Base-by-base conservation (phyloP, 768 basidiomycete species). In the Naganishia vishniacii region DNA sequence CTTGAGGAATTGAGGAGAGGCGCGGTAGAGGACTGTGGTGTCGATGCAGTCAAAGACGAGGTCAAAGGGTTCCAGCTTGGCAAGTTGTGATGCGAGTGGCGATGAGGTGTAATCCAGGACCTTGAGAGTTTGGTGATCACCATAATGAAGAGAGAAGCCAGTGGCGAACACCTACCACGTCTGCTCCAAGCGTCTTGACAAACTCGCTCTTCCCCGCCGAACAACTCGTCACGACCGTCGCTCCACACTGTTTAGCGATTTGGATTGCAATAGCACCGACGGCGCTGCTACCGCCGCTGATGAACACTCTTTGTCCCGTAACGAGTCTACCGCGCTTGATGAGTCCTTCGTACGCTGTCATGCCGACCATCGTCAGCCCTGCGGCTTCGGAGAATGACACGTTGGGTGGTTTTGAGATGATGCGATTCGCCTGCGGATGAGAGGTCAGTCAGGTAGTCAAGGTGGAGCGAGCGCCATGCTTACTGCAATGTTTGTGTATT, bases 201-300 rank as follows among this genome's bases (percentile, higher is more conserved):
- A 83, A 82, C 3, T 79, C 78, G 49, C 82, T 81, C 64, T 86
- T 87, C 70, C 80, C 82, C 0, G 72, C 79, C 2, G 85, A 87
- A 4, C 84, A 85, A 32, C 81, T 82, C 0, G 82, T 83, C 1
- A 81, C 77, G 3, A 88, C 86, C 3, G 64, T 76, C 59, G 83
- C 83, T 8, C 85, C 85, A 62, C 76, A 78, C 0, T 81, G 80
- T 70, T 88, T 88, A 4, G 86, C 85, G 7, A 88, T 72, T 72
- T 88, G 86, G 48, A 88, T 85, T 0, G 85, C 86, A 68, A 81
- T 82, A n/a, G 81, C 76, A 3, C 87, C 88, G 3, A 88, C 85
- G 13, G 83, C 74, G 0, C 84, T 83, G 56, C 84, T 85, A 2
- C 85, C 87, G 0, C 87, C 87, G 63, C 86, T 85, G 71, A 89